Base-by-base conservation (phyloP, 441 rosid species). In the Syzygium syzygioides region DNA sequence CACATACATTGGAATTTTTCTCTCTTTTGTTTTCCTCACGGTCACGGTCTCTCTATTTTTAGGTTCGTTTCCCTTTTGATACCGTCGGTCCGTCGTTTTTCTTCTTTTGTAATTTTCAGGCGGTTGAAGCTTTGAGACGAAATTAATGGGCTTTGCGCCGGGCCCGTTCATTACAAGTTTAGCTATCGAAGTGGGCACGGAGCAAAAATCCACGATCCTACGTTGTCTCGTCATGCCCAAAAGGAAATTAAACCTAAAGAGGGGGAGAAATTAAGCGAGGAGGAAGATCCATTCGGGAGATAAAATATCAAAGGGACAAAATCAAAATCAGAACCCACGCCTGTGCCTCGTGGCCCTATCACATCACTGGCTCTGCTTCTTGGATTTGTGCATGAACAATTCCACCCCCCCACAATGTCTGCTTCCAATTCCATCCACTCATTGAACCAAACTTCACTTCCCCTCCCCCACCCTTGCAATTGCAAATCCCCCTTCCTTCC, bases 191-290 rank as follows among this genome's bases (percentile, higher is more conserved):
- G 5, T 11, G 26, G 23, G 48, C 26, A 9, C 19, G 8, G 26
- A 68, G 7, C 9, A 8, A 34, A 37, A 37, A 71, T 19, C 20
- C 37, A 19, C 3, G 10, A 11, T 68, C 3, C 1, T 34, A 45
- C 48, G 2, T 45, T 45, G 8, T 28, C 66, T n/a, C 32, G 0
- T 28, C n/a, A 14, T 60, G 17, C n/a, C 18, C 4, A 9, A 10
- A 37, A 14, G 5, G 37, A 19, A 68, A 2, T 34, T 17, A 0
- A 1, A 62, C 15, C n/a, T n/a, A 23, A 62, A 14, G 55, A 4
- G 48, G 48, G 48, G 48, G 48, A 6, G 48, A 45, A 45, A 45
- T 45, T 45, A 45, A 45, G 48, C 48, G 48, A 45, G 48, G 48
- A 7, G 48, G 48, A 45, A 25, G 52, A 41, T 76, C 83, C 83